phyloP scores from a whole-genome alignment of 2,329 filamentous ascomycete genomes.

The Scolecobasidium constrictum region DNA sequence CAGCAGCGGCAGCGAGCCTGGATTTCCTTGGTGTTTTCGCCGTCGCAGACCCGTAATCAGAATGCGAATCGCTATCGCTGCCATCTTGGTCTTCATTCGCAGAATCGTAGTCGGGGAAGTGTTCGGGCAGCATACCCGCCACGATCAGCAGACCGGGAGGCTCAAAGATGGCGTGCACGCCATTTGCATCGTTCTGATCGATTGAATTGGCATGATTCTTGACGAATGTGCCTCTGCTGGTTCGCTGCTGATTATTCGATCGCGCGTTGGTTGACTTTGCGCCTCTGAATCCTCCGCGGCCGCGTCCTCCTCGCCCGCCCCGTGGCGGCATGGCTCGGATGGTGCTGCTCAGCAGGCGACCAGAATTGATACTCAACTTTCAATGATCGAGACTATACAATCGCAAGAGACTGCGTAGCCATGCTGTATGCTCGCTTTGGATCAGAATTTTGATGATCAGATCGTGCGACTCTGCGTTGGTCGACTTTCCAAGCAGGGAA shows the following conservation, averaged over 20 bases:
- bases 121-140: background rate
- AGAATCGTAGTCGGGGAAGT: background rate
- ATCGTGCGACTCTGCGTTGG: background rate
- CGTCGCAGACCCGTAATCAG: background rate
- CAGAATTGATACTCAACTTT: no score
- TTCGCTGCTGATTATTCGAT: no score
- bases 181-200: background rate
- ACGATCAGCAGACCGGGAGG: background rate
- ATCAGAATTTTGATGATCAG: no score
- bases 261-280: no score
- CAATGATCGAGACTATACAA: background rate
- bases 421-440: no score
- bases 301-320: background rate
- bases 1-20: background rate
- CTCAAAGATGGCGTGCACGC: background rate
- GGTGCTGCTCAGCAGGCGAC: no score
- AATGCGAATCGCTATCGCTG: slow-evolving; percentile 1
- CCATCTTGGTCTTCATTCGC: slow-evolving; percentile 3
- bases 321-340: background rate
- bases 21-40: background rate
- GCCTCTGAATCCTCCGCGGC: background rate
- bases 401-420: background rate
- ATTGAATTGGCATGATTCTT: background rate
- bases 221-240: background rate
- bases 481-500: no score